Evolutionary conservation across 225 moss, liverwort and hornwort genomes (phyloP), one percentile per base, ranked within the genome.

Genomic region (Sphagnum tenellum): DNA sequence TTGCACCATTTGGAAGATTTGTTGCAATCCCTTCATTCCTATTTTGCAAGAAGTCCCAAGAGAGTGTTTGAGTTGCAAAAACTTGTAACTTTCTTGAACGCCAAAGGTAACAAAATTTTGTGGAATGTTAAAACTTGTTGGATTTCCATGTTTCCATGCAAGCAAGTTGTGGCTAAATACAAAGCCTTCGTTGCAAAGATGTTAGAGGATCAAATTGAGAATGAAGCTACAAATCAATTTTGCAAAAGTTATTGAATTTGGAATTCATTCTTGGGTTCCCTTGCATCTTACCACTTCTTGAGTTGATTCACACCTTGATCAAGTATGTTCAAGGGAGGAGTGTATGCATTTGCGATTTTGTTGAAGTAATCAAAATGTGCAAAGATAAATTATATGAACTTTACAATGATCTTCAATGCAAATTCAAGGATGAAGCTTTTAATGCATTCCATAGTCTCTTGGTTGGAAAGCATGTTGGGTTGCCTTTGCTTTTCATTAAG

Each of bases 301-400:
- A 64, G 48, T 7, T 5, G 2, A 0, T 50, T 12, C 64, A 64
- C 10, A 12, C n/a, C 3, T 3, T 64, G 7, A 51, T 64, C 64
- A 64, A 64, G 48, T 5, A 48, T 44, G 48, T 11, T 5, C 64
- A 64, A 29, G 5, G 4, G 4, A 4, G 0, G 13, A 11, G 50
- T 64, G 49, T 50, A 49, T 64, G 1, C 50, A 12, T 64, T 2
- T 64, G 48, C n/a, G 64, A 64, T 12, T 64, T 51, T 64, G 50
- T 64, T 29, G 64, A 4, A 50, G 50, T 3, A 14, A n/a, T 49
- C n/a, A 8, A 50, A 4, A 3, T 50, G 4, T 51, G 64, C 44
- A 47, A 64, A 8, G 3, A 0, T 12, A 49, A 64, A 6, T 29
- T 64, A 5, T 8, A 11, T 4, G 48, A 50, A 5, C n/a, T 64